Conservation (phyloP, 257 asterid genomes). For the Solanum appendiculatum region DNA sequence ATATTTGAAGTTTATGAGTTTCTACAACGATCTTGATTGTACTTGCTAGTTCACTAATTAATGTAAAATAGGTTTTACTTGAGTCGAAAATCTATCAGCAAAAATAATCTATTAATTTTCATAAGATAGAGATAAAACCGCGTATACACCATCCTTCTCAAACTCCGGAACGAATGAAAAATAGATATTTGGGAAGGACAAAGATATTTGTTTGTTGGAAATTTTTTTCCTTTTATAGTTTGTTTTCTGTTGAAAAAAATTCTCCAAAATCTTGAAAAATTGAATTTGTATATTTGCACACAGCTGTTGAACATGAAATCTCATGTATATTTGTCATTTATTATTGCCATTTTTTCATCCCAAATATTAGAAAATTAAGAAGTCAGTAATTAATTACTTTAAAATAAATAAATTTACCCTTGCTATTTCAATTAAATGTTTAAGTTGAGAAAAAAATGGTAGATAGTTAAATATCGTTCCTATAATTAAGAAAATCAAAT, state of each 20-base stretch:
- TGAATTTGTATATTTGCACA: background rate
- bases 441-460: background rate
- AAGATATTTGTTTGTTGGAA: background rate
- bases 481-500: background rate
- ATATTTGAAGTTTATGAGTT: background rate
- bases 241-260: background rate
- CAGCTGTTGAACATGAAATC: background rate
- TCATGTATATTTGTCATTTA: background rate
- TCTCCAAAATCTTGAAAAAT: background rate
- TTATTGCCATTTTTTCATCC: background rate
- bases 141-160: accelerated
- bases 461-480: background rate
- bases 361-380: background rate
- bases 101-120: background rate
- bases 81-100: accelerated
- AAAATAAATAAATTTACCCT: background rate
- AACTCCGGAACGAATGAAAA: background rate
- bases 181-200: background rate
- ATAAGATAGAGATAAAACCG: background rate
- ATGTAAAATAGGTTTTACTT: background rate
- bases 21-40: accelerated
- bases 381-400: background rate
- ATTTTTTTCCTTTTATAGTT: background rate
- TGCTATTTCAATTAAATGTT: background rate
- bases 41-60: background rate